Evolutionary conservation across 495 filamentous ascomycete species (phyloP), one percentile per base, ranked within the genome.

Genomic region (Talaromyces ruber): DNA sequence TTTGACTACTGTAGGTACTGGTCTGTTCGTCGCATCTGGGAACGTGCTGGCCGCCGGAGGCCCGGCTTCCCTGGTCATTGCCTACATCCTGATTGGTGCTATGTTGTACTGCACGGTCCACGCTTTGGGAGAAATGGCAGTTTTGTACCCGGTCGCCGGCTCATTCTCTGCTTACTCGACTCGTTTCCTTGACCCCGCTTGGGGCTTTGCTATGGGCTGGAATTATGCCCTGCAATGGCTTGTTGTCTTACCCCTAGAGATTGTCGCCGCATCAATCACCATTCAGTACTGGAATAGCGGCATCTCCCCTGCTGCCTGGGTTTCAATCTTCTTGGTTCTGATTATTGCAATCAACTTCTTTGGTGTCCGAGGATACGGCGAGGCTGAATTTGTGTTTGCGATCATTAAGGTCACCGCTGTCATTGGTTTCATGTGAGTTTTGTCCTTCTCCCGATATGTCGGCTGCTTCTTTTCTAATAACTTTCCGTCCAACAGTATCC

Each of bases 171-270:
- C 91, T 37, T 97, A 92, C 72, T 96, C 93, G 18, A 96, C 91
- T 37, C 84, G 93, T 25, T 98, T 97, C 68, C 69, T 97, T 9
- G 93, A 97, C 67, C 93, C 93, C 11, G 91, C 93, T 3, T 97
- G 93, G 93, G 94, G 94, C 0, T 97, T 97, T 67, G 93, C 94
- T 52, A 96, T 97, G 91, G 94, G 94, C 28, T 97, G 93, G 93
- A 96, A 97, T 80, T 98, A 98, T 71, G 92, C 90, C 4, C 67
- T 98, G 67, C 92, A 97, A 78, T 97, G 94, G 94, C 83, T 98
- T 1, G 79, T 92, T 34, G 86, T 92, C 1, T 74, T 98, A 12
- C 94, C 94, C 0, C 78, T 97, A 25, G 94, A 98, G 74, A 89
- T 97, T 58, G 89, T 96, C 59, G 87, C 94, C 2, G 93, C 92